Evolutionary conservation across 805 yeast genomes (phyloP), one percentile per base, ranked within the genome.

Genomic region (Zygosaccharomyces bisporus): DNA sequence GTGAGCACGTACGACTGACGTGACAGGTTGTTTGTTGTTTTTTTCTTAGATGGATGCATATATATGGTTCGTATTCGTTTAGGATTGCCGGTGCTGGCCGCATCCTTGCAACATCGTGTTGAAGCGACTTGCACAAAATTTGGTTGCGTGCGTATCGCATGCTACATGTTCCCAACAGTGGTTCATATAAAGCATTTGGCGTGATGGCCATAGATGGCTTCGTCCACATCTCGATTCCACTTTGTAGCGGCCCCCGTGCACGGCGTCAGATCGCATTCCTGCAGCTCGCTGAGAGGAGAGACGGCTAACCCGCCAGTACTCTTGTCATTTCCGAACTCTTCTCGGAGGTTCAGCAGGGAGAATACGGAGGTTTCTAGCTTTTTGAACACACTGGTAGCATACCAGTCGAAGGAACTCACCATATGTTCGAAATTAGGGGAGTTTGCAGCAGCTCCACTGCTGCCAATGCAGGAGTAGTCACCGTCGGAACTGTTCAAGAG

Each of bases 121-220:
- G n/a, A n/a, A n/a, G n/a, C n/a, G n/a, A n/a, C n/a, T n/a, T n/a
- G n/a, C n/a, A n/a, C n/a, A n/a, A n/a, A n/a, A n/a, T n/a, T n/a
- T n/a, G n/a, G n/a, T n/a, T n/a, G n/a, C n/a, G n/a, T n/a, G n/a
- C n/a, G n/a, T n/a, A n/a, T n/a, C n/a, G n/a, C n/a, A n/a, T n/a
- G n/a, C n/a, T n/a, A n/a, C n/a, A n/a, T n/a, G n/a, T n/a, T n/a
- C n/a, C 25, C 9, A 21, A 6, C 25, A 9, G 8, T 21, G 30
- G 10, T 21, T 35, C 35, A 47, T 42, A 47, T 41, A 23, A 43
- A 47, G 33, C 45, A 44, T 14, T 44, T 47, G 38, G 51, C 51
- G 20, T 47, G 51, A 18, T 35, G 45, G 7, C 51, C 51, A 8
- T 47, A 47, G 6, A 44, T 40, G 27, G 34, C 42, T 37, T 30